These are phyloP conservation scores for Aspergillus chevalieri DNA, from an alignment of 2,329 filamentous ascomycete species.

Conservation along the genomic window DNA sequence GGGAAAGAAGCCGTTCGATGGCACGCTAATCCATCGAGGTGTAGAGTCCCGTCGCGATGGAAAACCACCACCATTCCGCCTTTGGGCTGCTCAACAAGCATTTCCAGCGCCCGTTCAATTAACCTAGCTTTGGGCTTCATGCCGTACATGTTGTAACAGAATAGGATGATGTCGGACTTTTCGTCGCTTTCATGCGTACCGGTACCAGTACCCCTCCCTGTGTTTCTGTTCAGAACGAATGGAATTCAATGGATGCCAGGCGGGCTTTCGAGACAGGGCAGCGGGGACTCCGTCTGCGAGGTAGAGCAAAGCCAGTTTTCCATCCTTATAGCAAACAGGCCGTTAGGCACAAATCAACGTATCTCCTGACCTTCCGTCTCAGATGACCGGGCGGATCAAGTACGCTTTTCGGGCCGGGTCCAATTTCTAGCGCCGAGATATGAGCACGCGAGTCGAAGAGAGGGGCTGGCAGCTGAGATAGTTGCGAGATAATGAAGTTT, in stretches of 20 bases:
- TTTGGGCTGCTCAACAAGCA: constrained; percentile 37
- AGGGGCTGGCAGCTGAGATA: constrained; percentile 38
- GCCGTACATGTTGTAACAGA: constrained; percentile 61
- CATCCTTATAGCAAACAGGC: constrained; percentile 40
- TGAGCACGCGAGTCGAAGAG: constrained; percentile 36
- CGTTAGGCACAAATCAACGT: constrained; percentile 51
- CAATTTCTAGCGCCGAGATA: constrained; percentile 55
- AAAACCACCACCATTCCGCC: constrained; percentile 47
- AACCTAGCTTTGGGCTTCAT: constrained; percentile 46
- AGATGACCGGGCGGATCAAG: constrained; percentile 44
- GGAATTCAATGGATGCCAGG: constrained; percentile 5
- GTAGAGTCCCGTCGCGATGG: constrained; percentile 45
- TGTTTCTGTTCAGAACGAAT: constrained; percentile 17
- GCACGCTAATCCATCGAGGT: constrained; percentile 46
- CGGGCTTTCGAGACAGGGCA: constrained; percentile 7
- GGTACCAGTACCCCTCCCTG: constrained; percentile 10
- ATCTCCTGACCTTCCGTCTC: constrained; percentile 43
- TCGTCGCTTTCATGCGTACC: constrained; percentile 19
- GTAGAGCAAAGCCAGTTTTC: constrained; percentile 36
- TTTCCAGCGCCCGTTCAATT: constrained; percentile 43
- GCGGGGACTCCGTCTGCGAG: constrained; percentile 18
- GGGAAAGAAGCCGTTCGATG: constrained; percentile 45
- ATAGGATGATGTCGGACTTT: constrained; percentile 53
- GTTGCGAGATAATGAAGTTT: constrained; percentile 45
- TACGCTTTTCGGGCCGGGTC: constrained; percentile 52